These are phyloP conservation scores for Cyclotella atomus DNA, from an alignment of 108 stramenopile genomes.

Conservation along the genomic window DNA sequence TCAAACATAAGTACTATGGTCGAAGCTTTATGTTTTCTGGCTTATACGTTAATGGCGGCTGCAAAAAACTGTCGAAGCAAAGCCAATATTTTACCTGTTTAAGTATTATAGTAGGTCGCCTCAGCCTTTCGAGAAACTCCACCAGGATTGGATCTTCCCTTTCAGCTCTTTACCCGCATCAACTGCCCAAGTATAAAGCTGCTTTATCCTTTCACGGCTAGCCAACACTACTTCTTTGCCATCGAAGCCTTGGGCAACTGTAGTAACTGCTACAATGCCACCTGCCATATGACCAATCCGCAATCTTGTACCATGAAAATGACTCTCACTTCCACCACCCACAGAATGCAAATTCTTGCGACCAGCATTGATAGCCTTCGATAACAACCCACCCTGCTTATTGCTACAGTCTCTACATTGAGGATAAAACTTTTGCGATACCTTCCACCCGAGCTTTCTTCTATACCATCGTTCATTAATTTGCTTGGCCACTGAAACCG, in stretches of 20 bases:
- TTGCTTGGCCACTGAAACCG: conserved; percentile 73
- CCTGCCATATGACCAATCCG: conserved; percentile 77
- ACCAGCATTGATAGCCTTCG: conserved; percentile 52
- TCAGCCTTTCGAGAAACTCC: no score
- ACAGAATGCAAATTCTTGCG: conserved; percentile 53
- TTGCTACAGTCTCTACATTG: conserved; percentile 81
- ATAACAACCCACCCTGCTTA: conserved; percentile 73
- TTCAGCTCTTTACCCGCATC: conserved; percentile 7
- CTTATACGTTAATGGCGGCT: no score
- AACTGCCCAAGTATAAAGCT: conserved; percentile 23
- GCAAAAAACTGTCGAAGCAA: no score
- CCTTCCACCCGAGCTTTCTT: conserved; percentile 38
- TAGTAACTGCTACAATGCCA: conserved; percentile 59
- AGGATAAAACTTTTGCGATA: conserved; percentile 82
- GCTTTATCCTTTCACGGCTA: conserved; percentile 34
- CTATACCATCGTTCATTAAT: conserved; percentile 66
- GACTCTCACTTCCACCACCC: conserved; percentile 69
- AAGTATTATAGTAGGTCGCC: no score
- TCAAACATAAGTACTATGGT: no score
- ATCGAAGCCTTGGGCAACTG: conserved; percentile 21
- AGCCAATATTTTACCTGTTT: no score
- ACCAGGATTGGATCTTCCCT: background rate
- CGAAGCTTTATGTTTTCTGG: no score
- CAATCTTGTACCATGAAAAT: conserved; percentile 65
- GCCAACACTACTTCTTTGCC: conserved; percentile 7